These are phyloP conservation scores for Wickerhamomyces ciferrii DNA, from an alignment of 805 yeast species.

Conservation along the genomic window DNA sequence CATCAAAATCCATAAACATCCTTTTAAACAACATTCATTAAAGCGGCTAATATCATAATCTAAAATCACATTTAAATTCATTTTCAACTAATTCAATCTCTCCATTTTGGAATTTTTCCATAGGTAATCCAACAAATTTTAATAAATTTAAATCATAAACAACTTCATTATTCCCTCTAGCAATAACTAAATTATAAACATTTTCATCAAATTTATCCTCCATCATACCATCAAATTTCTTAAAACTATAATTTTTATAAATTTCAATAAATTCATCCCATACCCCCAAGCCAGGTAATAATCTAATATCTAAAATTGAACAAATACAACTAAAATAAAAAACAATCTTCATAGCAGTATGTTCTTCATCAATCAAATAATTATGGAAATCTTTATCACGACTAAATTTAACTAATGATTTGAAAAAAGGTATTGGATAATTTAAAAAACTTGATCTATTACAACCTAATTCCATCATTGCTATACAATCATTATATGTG, in stretches of 20 bases:
- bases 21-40: no score
- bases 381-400: not conserved
- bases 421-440: constrained; percentile 15
- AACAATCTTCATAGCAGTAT: not conserved
- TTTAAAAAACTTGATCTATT: not conserved
- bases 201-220: constrained; percentile 2
- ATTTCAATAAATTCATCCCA: constrained; percentile 12
- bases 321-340: not conserved
- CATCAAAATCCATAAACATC: no score
- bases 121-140: not conserved
- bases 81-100: no score
- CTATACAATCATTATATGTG: not conserved
- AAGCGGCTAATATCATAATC: no score
- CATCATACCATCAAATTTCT: not conserved
- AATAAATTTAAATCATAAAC: not conserved
- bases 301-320: not conserved
- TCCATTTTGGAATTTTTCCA: not conserved
- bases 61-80: no score
- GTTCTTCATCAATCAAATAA: not conserved
- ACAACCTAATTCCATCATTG: not conserved
- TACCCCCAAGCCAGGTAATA: constrained; percentile 2
- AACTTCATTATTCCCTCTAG: not conserved
- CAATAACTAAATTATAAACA: not conserved
- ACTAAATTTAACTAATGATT: constrained; percentile 5
- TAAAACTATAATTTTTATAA: not conserved